These are phyloP conservation scores for Aureobasidium sp. DNA, from an alignment of 2,329 filamentous ascomycete genomes.

Conservation along the genomic window DNA sequence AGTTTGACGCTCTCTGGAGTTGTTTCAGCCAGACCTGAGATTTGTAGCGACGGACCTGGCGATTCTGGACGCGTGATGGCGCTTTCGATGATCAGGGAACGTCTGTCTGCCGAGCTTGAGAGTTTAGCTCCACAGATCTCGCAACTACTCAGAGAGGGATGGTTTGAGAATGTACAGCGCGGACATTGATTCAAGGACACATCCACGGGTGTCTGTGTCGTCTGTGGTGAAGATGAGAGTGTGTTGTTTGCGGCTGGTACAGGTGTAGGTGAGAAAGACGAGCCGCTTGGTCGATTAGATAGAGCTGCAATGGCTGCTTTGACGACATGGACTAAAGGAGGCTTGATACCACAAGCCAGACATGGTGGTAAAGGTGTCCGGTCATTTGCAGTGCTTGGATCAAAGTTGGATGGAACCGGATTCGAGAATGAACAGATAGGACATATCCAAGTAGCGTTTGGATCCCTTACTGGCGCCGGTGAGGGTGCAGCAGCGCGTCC, in stretches of 20 bases:
- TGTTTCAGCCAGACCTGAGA: conserved; percentile 36
- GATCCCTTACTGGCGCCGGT: conserved; percentile 38
- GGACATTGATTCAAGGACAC: conserved; percentile 48
- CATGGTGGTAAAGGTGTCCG: conserved; percentile 79
- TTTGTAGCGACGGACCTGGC: conserved; percentile 59
- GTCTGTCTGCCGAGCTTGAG: conserved; percentile 41
- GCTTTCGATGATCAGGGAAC: conserved; percentile 31
- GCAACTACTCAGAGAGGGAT: conserved; percentile 74
- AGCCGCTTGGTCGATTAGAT: conserved; percentile 41
- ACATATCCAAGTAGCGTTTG: conserved; percentile 81
- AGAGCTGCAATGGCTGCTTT: conserved; percentile 79
- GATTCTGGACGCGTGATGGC: conserved; percentile 54
- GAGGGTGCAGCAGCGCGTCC: conserved; percentile 36
- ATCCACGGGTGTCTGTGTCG: background rate
- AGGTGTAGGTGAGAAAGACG: background rate
- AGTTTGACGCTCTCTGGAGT: conserved; percentile 76
- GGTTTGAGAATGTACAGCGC: conserved; percentile 87
- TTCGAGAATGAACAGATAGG: conserved; percentile 95
- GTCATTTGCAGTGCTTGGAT: conserved; percentile 68
- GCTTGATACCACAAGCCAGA: conserved; percentile 88
- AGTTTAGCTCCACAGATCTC: conserved; percentile 85
- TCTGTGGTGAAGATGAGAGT: background rate
- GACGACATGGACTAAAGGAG: conserved; percentile 68
- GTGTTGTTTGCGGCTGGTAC: background rate
- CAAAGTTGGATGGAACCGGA: conserved; percentile 85